Evolutionary conservation across 1,139 yeast species (phyloP).

Genomic region (Suhomyces coccinellae): DNA sequence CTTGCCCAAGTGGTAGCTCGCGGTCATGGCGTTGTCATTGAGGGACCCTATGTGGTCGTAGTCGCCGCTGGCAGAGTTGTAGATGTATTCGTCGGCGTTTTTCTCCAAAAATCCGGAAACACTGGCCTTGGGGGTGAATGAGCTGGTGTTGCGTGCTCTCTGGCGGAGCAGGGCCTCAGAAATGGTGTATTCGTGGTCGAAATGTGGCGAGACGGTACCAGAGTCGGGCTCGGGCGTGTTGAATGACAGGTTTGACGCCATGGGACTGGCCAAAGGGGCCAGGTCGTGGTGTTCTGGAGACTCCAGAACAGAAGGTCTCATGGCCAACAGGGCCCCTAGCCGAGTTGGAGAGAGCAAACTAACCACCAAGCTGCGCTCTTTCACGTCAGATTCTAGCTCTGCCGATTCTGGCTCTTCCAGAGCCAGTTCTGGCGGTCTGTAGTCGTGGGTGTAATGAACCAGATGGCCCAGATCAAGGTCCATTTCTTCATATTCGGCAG

Average conservation of each 20-base stretch:
- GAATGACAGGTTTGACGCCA: not conserved
- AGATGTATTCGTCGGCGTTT: slow-evolving; percentile 21
- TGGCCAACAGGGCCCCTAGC: slow-evolving; percentile 42
- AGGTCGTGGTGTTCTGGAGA: not conserved
- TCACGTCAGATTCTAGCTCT: not conserved
- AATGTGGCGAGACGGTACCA: not conserved
- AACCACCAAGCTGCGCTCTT: slow-evolving; percentile 5
- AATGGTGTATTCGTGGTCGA: slow-evolving; percentile 7
- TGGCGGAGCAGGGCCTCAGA: not conserved
- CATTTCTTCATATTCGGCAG: not conserved
- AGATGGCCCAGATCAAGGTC: not conserved
- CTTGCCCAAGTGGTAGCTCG: slow-evolving; percentile 15
- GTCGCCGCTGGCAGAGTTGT: slow-evolving; percentile 22
- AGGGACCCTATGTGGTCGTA: slow-evolving; percentile 17
- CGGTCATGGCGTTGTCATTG: slow-evolving; percentile 13
- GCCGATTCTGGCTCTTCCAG: not conserved
- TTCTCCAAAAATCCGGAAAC: slow-evolving; percentile 19
- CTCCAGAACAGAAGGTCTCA: slow-evolving; percentile 13
- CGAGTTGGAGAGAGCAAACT: slow-evolving; percentile 36
- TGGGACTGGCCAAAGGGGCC: not conserved
- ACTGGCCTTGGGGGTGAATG: slow-evolving; percentile 24
- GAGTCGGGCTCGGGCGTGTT: not conserved
- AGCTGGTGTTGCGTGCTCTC: slow-evolving; percentile 16
- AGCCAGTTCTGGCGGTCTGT: no score
- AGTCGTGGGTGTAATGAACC: not conserved